Base-by-base conservation (phyloP, 352 stramenopile species). In the Globisporangium parvum region DNA sequence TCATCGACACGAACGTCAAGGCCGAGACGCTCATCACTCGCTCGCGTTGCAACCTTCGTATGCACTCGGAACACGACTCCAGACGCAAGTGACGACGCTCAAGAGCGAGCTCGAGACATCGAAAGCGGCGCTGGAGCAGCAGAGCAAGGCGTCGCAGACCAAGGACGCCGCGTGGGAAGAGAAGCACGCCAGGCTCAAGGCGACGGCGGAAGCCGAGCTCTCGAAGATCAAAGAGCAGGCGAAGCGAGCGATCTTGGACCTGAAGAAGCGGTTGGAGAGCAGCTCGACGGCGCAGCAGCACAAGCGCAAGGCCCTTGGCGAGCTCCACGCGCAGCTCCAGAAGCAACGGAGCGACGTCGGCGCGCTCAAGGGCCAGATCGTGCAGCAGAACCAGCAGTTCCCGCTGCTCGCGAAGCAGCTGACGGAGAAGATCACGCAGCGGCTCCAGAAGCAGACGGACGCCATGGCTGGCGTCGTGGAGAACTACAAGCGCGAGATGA, bases 401-500 rank as follows among this genome's bases (percentile, higher is more conserved):
- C 75, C 77, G 20, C 40, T 79, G 9, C 47, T 88, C 35, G 60
- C 71, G 10, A 90, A 80, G 44, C 82, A 94, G n/a, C 51, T 92
- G 51, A 77, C 75, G 2, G 77, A 84, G 12, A 90, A 88, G 53
- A 80, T 93, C 51, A 71, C 73, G 8, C 68, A 85, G 44, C 82
- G 85, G 11, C 63, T 93, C 10, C 67, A 87, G 52, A 80, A 83
- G 47, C 85, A 94, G 47, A 66, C 78, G 4, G 80, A 89, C 47
- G 85, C 80, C 11, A 89, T 94, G 78, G 74, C 80, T 14, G 85
- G 80, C 21, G 80, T 95, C 15, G 82, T 95, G 26, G 85, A 95
- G 46, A 95, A 93, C 59, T 95, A 95, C 72, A 88, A 92, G 51
- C 81, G 85, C 33, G 85, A 94, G 57, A 80, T 94, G 55, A 92